These are phyloP conservation scores for Candida sanyaensis DNA, from an alignment of 1,139 yeast species.

Conservation along the genomic window DNA sequence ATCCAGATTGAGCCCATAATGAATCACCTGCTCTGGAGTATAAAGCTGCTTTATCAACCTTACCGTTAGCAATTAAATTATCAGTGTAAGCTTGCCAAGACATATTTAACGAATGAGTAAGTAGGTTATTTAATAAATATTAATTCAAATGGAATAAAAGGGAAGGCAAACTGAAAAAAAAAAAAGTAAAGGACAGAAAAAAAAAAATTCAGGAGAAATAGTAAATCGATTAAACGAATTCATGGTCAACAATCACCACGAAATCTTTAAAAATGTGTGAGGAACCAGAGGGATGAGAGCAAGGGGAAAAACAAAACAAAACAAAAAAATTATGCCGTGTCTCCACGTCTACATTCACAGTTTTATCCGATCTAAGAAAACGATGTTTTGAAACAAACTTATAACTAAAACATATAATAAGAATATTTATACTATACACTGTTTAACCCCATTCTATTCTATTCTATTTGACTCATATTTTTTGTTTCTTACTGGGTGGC, in stretches of 20 bases:
- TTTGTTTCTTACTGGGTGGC: constrained; percentile 1
- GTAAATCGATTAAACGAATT: neutral
- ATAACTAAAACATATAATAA: neutral
- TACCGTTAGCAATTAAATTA: constrained; percentile 81
- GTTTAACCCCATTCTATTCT: neutral
- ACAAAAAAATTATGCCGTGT: neutral
- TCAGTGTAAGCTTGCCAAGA: constrained; percentile 86
- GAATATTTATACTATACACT: too few species aligned
- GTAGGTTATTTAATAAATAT: constrained; percentile 1
- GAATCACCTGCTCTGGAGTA: constrained; percentile 95
- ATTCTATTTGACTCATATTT: neutral
- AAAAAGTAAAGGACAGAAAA: neutral
- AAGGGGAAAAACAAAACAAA: too few species aligned
- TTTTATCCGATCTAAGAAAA: too few species aligned
- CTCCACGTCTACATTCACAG: too few species aligned
- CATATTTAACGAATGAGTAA: constrained; percentile 20
- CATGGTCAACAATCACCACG: too few species aligned
- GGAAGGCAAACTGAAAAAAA: constrained; percentile 1
- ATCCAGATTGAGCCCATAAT: constrained; percentile 86
- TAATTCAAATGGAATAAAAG: neutral
- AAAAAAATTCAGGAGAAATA: neutral
- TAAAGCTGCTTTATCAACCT: constrained; percentile 88
- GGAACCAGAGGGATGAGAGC: too few species aligned
- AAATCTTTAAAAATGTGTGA: too few species aligned
- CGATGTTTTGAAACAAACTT: neutral